phyloP scores from a whole-genome alignment of 2,329 filamentous ascomycete genomes.

The Rosellinia necatrix region DNA sequence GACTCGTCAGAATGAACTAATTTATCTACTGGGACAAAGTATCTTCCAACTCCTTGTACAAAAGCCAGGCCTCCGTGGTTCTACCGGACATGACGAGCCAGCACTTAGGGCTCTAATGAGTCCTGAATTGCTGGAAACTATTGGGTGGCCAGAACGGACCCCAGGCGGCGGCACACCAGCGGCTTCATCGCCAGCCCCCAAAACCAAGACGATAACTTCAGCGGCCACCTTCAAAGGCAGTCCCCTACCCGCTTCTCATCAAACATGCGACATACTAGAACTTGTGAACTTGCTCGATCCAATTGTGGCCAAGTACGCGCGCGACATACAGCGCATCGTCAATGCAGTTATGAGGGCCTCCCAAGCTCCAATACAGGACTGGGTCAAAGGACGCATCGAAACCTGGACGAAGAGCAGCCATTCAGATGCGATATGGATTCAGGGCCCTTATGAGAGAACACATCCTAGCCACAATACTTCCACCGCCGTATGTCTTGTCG shows the following conservation, averaged over 20 bases:
- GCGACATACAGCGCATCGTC: background rate
- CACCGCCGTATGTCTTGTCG: background rate
- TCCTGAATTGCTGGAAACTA: too few relatives aligned
- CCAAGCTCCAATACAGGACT: background rate
- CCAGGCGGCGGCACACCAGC: too few relatives aligned
- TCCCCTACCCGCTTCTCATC: background rate
- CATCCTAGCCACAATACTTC: background rate
- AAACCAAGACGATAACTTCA: background rate
- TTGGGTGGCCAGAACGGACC: too few relatives aligned
- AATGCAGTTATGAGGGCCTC: background rate
- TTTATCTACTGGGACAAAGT: too few relatives aligned
- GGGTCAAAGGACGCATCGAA: background rate
- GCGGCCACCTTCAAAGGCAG: background rate
- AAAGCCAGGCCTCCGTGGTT: too few relatives aligned
- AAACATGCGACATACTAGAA: background rate
- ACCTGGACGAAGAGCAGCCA: background rate
- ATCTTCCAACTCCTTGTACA: too few relatives aligned
- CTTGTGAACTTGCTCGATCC: background rate
- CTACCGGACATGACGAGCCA: too few relatives aligned
- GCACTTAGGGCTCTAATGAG: too few relatives aligned
- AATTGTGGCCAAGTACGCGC: background rate
- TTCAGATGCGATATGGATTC: background rate
- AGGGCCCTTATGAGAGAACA: background rate
- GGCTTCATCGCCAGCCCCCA: too few relatives aligned
- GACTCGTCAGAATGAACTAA: too few relatives aligned